Base-by-base conservation (phyloP, 129 eudicot species). In the Heracleum sosnowskyi region DNA sequence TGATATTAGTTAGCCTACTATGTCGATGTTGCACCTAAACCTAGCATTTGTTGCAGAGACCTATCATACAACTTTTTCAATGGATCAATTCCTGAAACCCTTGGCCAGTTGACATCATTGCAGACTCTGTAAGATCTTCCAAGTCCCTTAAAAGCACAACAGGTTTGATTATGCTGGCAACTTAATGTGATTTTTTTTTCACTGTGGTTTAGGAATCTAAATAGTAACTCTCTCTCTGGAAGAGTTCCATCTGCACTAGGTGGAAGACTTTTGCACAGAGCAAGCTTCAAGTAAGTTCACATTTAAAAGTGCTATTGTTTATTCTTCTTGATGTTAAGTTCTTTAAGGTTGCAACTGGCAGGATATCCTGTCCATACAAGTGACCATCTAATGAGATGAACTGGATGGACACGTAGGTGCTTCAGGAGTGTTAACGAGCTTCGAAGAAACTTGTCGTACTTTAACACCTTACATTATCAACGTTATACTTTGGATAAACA, bases 191-290 rank as follows among this genome's bases (percentile, higher is more conserved):
- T 62, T 7, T 69, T 42, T 7, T 35, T 62, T 45, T 64, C 44
- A 26, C 79, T 76, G 28, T 86, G 62, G n/a, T 77, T 42, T 85
- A 95, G 99, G 89, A 87, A 95, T 82, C 90, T 95, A 16, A 95
- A 95, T 79, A 85, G 99, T 57, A 95, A 95, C 87, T 90, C 93
- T 75, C 96, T 95, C 37, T 87, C 90, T 42, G 99, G 99, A 82
- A 90, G 82, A 87, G 96, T 95, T 71, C 97, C 99, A 45, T 91
- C 96, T 78, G 85, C 90, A 42, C 83, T 95, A 55, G 99, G 97
- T 62, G 99, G 89, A 84, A 95, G 97, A 84, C 96, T 95, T 68
- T 86, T 95, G 84, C 99, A 95, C 82, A 83, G 99, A 80, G 99
- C 99, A 79, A 95, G 99, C 88, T 92, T 95, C 84, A 95, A 95